These are phyloP conservation scores for Backusella westeae DNA, from an alignment of 192 early-diverging fungal genomes.

Conservation along the genomic window DNA sequence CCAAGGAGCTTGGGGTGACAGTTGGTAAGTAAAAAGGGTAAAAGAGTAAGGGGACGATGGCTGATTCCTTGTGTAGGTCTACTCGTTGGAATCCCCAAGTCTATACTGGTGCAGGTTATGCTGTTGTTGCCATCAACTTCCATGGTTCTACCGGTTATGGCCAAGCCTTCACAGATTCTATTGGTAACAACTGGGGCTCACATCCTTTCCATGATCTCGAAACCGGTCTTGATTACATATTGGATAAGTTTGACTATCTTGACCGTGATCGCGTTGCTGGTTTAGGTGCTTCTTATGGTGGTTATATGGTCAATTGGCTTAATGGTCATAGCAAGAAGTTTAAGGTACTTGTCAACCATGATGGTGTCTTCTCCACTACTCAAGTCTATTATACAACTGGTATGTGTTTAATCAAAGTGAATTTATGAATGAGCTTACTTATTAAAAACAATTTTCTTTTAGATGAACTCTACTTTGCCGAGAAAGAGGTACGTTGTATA, in stretches of 20 bases:
- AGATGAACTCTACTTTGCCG: conserved; percentile 81
- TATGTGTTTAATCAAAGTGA: not conserved
- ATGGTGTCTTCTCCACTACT: conserved; percentile 62
- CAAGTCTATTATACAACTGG: conserved; percentile 61
- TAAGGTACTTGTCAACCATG: conserved; percentile 62
- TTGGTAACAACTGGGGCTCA: conserved; percentile 73
- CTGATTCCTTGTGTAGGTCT: conserved; percentile 17
- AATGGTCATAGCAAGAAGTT: conserved; percentile 73
- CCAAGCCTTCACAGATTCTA: conserved; percentile 70
- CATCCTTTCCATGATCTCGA: conserved; percentile 75
- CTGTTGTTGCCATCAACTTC: conserved; percentile 69
- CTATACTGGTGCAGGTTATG: conserved; percentile 72
- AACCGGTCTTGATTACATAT: conserved; percentile 63
- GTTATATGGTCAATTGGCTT: conserved; percentile 82
- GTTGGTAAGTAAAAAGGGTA: conserved; percentile 34
- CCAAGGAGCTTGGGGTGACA: conserved; percentile 65
- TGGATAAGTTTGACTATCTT: conserved; percentile 52
- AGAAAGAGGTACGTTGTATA: conserved; percentile 53
- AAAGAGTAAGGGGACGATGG: too few species aligned
- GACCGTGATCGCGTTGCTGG: conserved; percentile 56
- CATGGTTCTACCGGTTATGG: conserved; percentile 82
- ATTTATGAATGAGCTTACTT: not conserved
- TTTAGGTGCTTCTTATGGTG: conserved; percentile 74
- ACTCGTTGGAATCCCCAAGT: conserved; percentile 74
- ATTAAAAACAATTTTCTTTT: not conserved